Percentiles rank a stretch among this genome's conserved stretches.
Evolutionary conservation across 352 stramenopile species (phyloP).

Genomic region (Achlya hypogyna): DNA sequence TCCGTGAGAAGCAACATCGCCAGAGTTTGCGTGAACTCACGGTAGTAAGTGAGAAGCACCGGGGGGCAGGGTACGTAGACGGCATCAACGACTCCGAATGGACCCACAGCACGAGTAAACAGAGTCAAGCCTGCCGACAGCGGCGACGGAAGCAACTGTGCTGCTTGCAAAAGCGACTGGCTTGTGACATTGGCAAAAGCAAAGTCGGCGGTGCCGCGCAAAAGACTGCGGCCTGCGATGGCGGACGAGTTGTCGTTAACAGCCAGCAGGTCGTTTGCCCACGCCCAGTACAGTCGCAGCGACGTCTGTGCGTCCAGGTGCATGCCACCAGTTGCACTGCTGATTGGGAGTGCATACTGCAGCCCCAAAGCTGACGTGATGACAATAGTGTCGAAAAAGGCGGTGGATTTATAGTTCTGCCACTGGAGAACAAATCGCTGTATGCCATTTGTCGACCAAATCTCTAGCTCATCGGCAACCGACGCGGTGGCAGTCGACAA

Average conservation of each 20-base stretch:
- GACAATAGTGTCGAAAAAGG: not conserved
- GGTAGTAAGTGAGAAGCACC: not conserved
- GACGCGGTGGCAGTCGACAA: not conserved
- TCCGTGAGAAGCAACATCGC: not conserved
- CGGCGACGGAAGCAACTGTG: not conserved
- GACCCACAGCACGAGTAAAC: not conserved
- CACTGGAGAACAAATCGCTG: not conserved
- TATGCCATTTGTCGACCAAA: not conserved
- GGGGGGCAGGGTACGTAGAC: not conserved
- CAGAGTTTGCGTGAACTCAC: not conserved
- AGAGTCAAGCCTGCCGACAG: not conserved
- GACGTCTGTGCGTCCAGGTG: not conserved
- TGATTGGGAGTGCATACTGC: conserved; percentile 1
- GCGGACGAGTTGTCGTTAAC: not conserved
- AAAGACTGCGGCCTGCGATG: not conserved
- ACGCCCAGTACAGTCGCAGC: conserved; percentile 12
- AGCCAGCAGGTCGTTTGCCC: conserved; percentile 3
- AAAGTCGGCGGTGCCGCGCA: not conserved
- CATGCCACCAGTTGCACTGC: not conserved
- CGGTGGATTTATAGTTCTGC: conserved; percentile 19
- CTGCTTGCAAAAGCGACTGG: no score
- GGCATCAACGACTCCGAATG: not conserved
- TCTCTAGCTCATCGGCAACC: not conserved
- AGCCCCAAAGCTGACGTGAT: not conserved
- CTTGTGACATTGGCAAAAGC: conserved; percentile 1